Evolutionary conservation across 768 basidiomycete genomes (phyloP), one percentile per base, ranked within the genome.

Genomic region (button mushroom (Agaricus bisporus)): DNA sequence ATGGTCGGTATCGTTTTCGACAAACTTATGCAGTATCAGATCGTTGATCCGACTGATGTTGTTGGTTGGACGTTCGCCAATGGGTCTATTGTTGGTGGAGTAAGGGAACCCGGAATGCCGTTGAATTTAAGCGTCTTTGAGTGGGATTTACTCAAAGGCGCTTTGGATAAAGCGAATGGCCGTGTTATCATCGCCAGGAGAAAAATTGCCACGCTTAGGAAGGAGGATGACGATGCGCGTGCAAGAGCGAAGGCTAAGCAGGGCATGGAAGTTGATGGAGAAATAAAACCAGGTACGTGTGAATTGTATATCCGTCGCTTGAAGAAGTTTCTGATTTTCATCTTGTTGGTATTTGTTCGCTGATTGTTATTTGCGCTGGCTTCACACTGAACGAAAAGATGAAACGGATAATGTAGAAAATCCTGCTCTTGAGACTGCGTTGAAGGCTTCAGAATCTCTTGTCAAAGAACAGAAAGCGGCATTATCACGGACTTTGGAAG

Each of bases 1-100:
- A 91, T 94, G 83, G 75, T 94, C 44, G 77, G 79, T 14, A 94
- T 99, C 63, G 93, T 98, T 7, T 86, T 95, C 57, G 97, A 98
- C 75, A 99, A 99, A 71, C 73, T 98, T 50, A 89, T 98, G 83
- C 95, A 98, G 65, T 99, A 99, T 69, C 94, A 97, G 65, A 90
- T 98, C 53, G 87, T 98, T 38, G 94, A 98, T 61, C 92, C 95
- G 0, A 83, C 84, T 14, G 95, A 99, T 59, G 87, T 98, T 8
- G 86, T 97, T 50, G 73, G 72, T 3, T 95, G 90, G 88, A 81
- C 86, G 15, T 95, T 98, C 67, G 64, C 71, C 47, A 77, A 81
- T 41, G 78, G 79, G 17, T 73, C 73, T 8, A 70, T 69, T 22
- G 67, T 73, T 43, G 72, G 66, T 25, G 66, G 70, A 20, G 61